A percentile compares a stretch with the other conserved stretches of the same genome.
Conservation (phyloP, 176 grass and related monocot genomes). For the Carex cristatella region DNA sequence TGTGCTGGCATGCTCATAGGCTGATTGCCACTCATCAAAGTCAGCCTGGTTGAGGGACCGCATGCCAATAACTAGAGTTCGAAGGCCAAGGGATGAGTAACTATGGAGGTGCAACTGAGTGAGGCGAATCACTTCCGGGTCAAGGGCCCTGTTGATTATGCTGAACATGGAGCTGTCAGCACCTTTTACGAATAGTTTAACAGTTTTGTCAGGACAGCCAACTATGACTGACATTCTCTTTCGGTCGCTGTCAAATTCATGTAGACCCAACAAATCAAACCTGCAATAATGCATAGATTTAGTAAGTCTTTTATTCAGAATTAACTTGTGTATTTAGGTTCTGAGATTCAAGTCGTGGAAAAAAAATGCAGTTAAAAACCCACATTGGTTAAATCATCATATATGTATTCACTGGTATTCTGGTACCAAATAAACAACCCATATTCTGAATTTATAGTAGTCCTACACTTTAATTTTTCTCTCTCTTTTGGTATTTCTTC, state of each 20-base stretch:
- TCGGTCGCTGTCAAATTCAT: conserved; percentile 95
- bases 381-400: neutral
- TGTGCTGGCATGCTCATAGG: conserved; percentile 65
- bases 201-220: conserved; percentile 52
- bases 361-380: neutral
- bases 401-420: neutral
- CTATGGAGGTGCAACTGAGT: conserved; percentile 65
- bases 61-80: conserved; percentile 69
- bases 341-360: neutral
- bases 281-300: conserved; percentile 28
- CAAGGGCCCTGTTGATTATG: conserved; percentile 45
- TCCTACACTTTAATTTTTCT: neutral
- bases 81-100: conserved; percentile 68
- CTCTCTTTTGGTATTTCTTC: neutral
- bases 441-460: neutral
- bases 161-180: conserved; percentile 74
- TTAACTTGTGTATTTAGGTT: neutral
- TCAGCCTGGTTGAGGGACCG: conserved; percentile 35
- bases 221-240: conserved; percentile 95
- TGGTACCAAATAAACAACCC: neutral
- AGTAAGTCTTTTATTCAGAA: neutral
- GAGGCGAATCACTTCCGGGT: conserved; percentile 38
- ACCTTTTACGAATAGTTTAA: conserved; percentile 82
- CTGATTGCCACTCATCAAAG: conserved; percentile 59
- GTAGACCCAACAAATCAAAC: conserved; percentile 77